Percentiles rank a stretch among this genome's conserved stretches.
Evolutionary conservation across 495 filamentous ascomycete genomes (phyloP).

Genomic region (Lophiostoma macrostomum): DNA sequence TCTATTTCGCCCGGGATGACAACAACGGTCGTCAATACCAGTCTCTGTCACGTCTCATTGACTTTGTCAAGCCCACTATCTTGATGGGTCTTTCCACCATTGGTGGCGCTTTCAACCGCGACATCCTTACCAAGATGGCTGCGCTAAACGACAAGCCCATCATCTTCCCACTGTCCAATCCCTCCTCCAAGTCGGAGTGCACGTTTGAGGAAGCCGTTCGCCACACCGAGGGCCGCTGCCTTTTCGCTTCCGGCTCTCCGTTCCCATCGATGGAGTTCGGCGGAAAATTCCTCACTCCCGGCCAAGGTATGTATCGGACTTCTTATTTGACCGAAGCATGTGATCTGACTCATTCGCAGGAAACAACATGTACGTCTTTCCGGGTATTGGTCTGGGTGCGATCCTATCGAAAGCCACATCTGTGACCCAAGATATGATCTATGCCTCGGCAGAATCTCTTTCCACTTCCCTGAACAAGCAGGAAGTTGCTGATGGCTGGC

Average conservation of each 20-base stretch:
- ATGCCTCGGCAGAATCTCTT: slow-evolving; percentile 81
- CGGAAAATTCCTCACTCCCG: slow-evolving; percentile 73
- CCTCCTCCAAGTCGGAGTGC: slow-evolving; percentile 92
- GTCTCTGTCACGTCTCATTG: slow-evolving; percentile 86
- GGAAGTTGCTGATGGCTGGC: slow-evolving; percentile 74
- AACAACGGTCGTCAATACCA: slow-evolving; percentile 89
- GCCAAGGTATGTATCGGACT: slow-evolving; percentile 61
- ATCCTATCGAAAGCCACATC: slow-evolving; percentile 86
- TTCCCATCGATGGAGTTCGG: slow-evolving; percentile 72
- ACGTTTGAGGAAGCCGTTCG: slow-evolving; percentile 88
- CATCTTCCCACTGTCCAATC: slow-evolving; percentile 93
- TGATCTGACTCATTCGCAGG: slow-evolving; percentile 33
- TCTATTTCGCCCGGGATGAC: slow-evolving; percentile 91
- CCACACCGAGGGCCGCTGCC: slow-evolving; percentile 81
- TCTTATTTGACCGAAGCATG: slow-evolving; percentile 35
- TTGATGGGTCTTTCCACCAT: slow-evolving; percentile 93
- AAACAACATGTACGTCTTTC: slow-evolving; percentile 96
- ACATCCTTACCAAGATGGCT: slow-evolving; percentile 80
- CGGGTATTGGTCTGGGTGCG: slow-evolving; percentile 90
- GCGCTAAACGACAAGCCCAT: slow-evolving; percentile 77
- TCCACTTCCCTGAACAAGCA: slow-evolving; percentile 72
- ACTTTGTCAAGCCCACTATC: slow-evolving; percentile 89
- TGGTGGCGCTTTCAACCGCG: slow-evolving; percentile 87
- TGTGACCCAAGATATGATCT: slow-evolving; percentile 94
- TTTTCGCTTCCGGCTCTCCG: slow-evolving; percentile 94